Conservation (phyloP, 164 flowering plant genomes). For the Stephania japonica region DNA sequence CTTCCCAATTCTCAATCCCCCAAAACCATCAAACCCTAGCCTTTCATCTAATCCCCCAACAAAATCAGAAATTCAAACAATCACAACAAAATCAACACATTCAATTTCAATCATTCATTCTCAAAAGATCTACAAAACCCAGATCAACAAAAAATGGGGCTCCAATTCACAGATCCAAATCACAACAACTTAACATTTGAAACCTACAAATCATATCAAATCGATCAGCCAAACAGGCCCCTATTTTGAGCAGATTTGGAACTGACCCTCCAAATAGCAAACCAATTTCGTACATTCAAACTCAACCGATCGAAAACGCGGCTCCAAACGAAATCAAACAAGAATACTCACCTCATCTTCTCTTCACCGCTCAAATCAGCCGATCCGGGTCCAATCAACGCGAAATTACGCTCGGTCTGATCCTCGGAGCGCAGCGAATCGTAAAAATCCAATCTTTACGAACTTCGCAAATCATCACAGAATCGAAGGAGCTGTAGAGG, state of each 20-base stretch:
- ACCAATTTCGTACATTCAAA: background rate
- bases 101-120: background rate
- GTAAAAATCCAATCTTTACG: background rate
- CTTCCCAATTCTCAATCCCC: slow-evolving; percentile 1
- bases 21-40: background rate
- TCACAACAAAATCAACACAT: background rate
- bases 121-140: background rate
- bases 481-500: background rate
- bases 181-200: too few species aligned
- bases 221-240: background rate
- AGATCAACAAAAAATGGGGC: background rate
- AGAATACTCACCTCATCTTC: background rate
- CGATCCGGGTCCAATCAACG: background rate
- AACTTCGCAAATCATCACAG: background rate
- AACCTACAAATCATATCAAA: background rate
- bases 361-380: background rate
- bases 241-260: slow-evolving; percentile 1
- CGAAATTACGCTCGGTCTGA: background rate
- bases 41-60: background rate
- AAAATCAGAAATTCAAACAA: background rate
- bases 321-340: background rate
- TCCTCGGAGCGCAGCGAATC: background rate
- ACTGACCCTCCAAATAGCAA: background rate
- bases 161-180: too few species aligned
- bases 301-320: background rate